These are phyloP conservation scores for Selenicereus undatus DNA, from an alignment of 148 eudicot genomes.

Conservation along the genomic window DNA sequence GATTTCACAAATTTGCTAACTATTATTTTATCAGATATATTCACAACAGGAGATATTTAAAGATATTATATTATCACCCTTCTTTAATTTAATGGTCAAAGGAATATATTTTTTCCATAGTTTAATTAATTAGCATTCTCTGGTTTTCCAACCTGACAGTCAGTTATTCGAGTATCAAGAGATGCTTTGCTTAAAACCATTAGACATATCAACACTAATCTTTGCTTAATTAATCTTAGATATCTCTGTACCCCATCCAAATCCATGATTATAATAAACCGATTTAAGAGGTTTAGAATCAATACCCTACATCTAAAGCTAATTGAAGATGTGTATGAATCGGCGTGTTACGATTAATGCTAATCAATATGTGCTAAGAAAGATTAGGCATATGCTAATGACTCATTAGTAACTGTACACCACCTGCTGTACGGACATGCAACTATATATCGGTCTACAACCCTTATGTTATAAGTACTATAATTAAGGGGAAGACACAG, in stretches of 20 bases:
- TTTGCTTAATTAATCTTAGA: slow-evolving; percentile 9
- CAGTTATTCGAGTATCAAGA: neutral
- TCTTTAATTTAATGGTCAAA: slow-evolving; percentile 1
- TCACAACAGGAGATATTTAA: neutral
- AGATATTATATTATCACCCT: neutral
- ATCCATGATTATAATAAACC: slow-evolving; percentile 19
- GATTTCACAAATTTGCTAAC: no score
- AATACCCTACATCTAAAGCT: slow-evolving; percentile 11
- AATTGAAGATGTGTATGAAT: slow-evolving; percentile 22
- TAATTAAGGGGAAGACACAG: neutral
- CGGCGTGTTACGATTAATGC: slow-evolving; percentile 3
- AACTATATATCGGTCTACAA: neutral
- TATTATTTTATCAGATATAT: neutral
- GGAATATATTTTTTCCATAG: neutral
- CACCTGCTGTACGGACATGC: slow-evolving; percentile 8
- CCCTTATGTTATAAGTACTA: neutral
- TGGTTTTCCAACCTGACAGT: slow-evolving; percentile 11
- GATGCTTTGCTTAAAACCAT: slow-evolving; percentile 26
- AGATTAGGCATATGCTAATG: slow-evolving; percentile 8
- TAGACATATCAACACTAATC: slow-evolving; percentile 21
- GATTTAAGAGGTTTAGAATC: slow-evolving; percentile 22
- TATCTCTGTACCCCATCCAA: slow-evolving; percentile 16
- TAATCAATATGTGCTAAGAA: neutral
- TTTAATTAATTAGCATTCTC: slow-evolving; percentile 1
- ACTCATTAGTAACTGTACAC: slow-evolving; percentile 9